These are phyloP conservation scores for Mycena latifolia DNA, from an alignment of 768 basidiomycete species.

Conservation along the genomic window DNA sequence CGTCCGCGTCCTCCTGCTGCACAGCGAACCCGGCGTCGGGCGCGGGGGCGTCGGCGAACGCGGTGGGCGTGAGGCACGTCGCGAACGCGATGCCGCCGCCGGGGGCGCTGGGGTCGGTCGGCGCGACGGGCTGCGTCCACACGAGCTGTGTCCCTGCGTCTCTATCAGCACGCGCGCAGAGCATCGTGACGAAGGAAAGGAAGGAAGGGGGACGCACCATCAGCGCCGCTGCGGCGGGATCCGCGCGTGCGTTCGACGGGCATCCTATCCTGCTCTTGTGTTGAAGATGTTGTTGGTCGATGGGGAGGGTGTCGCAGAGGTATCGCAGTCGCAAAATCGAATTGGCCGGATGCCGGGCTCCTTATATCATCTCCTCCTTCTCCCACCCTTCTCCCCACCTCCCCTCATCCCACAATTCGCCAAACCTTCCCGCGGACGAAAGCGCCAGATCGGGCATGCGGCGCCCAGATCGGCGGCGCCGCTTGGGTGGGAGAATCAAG, in stretches of 20 bases:
- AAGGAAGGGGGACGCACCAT: slow-evolving; percentile 20
- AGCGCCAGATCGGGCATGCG: too few species aligned
- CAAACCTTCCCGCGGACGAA: too few species aligned
- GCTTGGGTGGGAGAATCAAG: too few species aligned
- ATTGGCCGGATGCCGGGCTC: too few species aligned
- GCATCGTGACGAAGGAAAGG: background rate
- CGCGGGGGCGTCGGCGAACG: too few species aligned
- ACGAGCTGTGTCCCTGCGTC: slow-evolving; percentile 49
- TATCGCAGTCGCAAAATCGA: too few species aligned
- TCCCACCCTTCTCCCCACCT: too few species aligned
- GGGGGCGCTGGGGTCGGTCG: slow-evolving; percentile 39
- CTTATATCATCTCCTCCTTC: too few species aligned
- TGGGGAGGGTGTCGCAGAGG: background rate
- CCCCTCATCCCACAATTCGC: too few species aligned
- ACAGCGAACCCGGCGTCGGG: background rate
- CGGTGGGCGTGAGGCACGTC: slow-evolving; percentile 61
- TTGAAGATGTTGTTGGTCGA: too few species aligned
- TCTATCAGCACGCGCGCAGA: background rate
- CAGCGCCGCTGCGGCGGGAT: slow-evolving; percentile 27
- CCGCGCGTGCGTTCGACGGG: slow-evolving; percentile 34
- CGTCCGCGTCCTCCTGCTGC: slow-evolving; percentile 20
- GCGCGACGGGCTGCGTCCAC: slow-evolving; percentile 48
- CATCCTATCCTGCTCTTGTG: too few species aligned
- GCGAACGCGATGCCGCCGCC: slow-evolving; percentile 58
- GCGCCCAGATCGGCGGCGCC: too few species aligned